These are phyloP conservation scores for Pyricularia grisea DNA, from an alignment of 2,329 filamentous ascomycete species.

Conservation along the genomic window DNA sequence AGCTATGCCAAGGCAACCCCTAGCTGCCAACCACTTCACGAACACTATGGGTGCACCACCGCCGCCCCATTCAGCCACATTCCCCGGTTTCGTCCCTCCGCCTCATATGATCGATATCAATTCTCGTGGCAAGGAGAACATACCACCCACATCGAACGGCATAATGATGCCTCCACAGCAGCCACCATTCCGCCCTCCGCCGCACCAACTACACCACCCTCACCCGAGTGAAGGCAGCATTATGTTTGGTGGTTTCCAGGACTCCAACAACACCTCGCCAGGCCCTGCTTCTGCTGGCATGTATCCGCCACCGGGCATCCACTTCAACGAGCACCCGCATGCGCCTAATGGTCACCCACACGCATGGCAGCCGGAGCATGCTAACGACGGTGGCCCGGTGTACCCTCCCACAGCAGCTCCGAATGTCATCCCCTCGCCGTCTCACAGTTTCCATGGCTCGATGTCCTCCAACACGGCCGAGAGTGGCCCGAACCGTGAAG, in stretches of 20 bases:
- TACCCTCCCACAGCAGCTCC: constrained; percentile 22
- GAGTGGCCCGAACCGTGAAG: not conserved
- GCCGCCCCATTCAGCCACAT: not conserved
- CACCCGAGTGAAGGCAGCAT: constrained; percentile 46
- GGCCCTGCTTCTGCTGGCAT: constrained; percentile 37
- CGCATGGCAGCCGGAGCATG: constrained; percentile 5
- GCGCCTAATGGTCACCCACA: not conserved
- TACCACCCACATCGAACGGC: constrained; percentile 1
- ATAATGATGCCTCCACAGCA: not conserved
- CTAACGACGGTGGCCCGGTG: constrained; percentile 16
- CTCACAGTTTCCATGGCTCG: constrained; percentile 53
- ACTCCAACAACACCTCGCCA: constrained; percentile 49
- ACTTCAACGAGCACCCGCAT: not conserved
- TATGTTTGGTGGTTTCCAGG: constrained; percentile 44
- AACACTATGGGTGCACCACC: not conserved
- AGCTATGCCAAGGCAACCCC: not conserved
- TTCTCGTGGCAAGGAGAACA: constrained; percentile 3
- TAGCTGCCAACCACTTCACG: not conserved
- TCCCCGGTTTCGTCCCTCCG: not conserved
- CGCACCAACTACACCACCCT: constrained; percentile 32
- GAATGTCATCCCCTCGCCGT: constrained; percentile 41
- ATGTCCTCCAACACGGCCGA: constrained; percentile 38
- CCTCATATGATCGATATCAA: not conserved
- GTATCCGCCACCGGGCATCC: constrained; percentile 35
- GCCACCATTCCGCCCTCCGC: constrained; percentile 1